Evolutionary conservation across 306 rosid genomes (phyloP).

Genomic region (Prunus kanzakura): DNA sequence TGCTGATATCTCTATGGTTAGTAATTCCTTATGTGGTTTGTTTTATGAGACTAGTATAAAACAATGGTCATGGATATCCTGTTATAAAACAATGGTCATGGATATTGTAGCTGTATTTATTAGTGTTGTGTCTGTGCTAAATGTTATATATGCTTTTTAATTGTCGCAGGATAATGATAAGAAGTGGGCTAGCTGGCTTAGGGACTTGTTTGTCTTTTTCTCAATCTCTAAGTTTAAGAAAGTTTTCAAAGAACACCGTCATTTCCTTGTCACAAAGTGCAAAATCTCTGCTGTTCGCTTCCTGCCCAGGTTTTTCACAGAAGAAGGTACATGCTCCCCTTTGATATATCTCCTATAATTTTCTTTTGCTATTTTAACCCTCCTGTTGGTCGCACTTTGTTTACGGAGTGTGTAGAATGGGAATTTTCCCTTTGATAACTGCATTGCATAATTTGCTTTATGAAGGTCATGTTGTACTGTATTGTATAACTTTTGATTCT

Average conservation of each 20-base stretch:
- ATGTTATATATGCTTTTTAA: conserved; percentile 13
- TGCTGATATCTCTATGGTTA: conserved; percentile 50
- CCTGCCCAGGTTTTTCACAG: conserved; percentile 63
- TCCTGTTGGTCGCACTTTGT: background rate
- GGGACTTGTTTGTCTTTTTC: conserved; percentile 68
- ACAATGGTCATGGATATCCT: background rate
- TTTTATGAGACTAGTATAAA: conserved; percentile 8
- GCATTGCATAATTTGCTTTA: no score
- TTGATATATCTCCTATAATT: conserved; percentile 7
- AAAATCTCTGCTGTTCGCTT: conserved; percentile 56
- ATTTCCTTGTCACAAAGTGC: conserved; percentile 55
- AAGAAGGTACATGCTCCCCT: conserved; percentile 58
- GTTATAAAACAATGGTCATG: background rate
- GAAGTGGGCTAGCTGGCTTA: conserved; percentile 54
- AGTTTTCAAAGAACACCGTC: conserved; percentile 65
- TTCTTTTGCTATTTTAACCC: background rate
- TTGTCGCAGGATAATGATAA: conserved; percentile 61
- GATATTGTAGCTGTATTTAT: background rate
- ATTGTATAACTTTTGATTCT: background rate
- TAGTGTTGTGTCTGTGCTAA: conserved; percentile 3
- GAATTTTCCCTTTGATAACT: no score
- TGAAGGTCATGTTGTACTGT: no score
- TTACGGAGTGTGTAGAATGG: no score
- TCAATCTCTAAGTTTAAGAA: conserved; percentile 59
- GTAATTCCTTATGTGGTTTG: conserved; percentile 29